Base-by-base conservation (phyloP, 2,329 filamentous ascomycete genomes). In the Rhexocercosporidium sp. region DNA sequence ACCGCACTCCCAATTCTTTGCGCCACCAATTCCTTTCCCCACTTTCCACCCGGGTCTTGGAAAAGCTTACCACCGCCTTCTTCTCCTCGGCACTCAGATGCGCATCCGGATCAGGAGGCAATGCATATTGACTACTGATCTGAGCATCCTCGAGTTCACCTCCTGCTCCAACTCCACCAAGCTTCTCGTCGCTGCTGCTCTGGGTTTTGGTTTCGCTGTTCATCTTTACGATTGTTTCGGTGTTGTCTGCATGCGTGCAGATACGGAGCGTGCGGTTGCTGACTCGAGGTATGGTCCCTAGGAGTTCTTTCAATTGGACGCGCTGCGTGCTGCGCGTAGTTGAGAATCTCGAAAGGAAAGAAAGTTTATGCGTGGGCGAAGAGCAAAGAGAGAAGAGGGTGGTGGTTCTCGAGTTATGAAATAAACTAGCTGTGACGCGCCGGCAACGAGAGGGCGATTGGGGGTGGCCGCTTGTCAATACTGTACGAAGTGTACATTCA, bases 51-150 rank as follows among this genome's bases (percentile, higher is more conserved):
- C 34, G n/a, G 14, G 20, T 31, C 37, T 60, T 47, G 37, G 56
- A 65, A 66, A 49, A 34, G 62, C 85, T 70, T 79, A 92, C 90
- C 73, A 88, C 85, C 59, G 79, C 83, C 29, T 84, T 85, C 70
- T 81, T 84, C 76, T 93, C 90, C 69, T 87, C 88, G 0, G 85
- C 84, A 46, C 83, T 88, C 72, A 92, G 78, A 8, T 88, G 87
- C 57, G 85, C 88, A 78, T 93, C 91, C 0, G 87, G 87, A 72
- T 90, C 86, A 27, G 71, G 71, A 60, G 72, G 70, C 8, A 72
- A 11, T 44, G 63, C 61, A 44, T 67, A 54, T 53, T 41, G 18
- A 14, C 49, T 18, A 25, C 41, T 54, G 16, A 41, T 20, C 16
- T 27, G n/a, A 11, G 49, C 47, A 39, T 37, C 29, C 39, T 66